Evolutionary conservation across 23 red algal genomes (phyloP), one percentile per base, ranked within the genome.

Genomic region (Gracilaria caudata): DNA sequence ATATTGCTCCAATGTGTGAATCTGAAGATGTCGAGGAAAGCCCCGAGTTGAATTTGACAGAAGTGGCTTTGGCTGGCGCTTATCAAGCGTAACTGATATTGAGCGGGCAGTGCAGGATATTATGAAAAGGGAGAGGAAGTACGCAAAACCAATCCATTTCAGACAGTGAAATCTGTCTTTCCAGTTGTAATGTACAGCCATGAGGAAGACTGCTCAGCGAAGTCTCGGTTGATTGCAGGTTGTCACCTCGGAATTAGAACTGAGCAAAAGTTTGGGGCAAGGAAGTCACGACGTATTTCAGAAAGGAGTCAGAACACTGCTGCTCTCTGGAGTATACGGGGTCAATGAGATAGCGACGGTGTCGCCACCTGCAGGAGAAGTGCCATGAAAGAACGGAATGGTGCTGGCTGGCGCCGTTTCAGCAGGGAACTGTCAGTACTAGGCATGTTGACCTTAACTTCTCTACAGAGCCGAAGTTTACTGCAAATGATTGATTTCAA

Each of bases 11-110:
- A 75, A 13, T 46, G 38, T 46, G 70, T 75, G 70, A 75, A 75
- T 75, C 19, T 75, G 70, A 75, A 75, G 70, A 47, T 75, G 70
- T 29, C 35, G 39, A 29, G 70, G 70, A 75, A 75, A 75, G 2
- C 70, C 70, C 24, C 70, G 70, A 47, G 70, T 75, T 26, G 70
- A 75, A 24, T 75, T 75, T 7, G 70, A 40, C 40, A 75, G 16
- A 34, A 75, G 70, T 46, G 70, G 40, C 13, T 75, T 75, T 21
- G 70, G 70, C 29, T 75, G 70, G 11, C 70, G 70, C 70, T 46
- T 75, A 49, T 75, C 70, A 13, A 75, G 70, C 4, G 70, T 47
- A n/a, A 75, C 47, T 43, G 70, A 75, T 46, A 75, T 14, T 12
- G 70, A 75, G 7, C 70, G 70, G 40, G 38, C 70, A 75, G 70